Percentiles rank a stretch among this genome's conserved stretches.
These are phyloP conservation scores for Phlebopus sp. DNA, from an alignment of 1,284 basidiomycete genomes.

Conservation along the genomic window DNA sequence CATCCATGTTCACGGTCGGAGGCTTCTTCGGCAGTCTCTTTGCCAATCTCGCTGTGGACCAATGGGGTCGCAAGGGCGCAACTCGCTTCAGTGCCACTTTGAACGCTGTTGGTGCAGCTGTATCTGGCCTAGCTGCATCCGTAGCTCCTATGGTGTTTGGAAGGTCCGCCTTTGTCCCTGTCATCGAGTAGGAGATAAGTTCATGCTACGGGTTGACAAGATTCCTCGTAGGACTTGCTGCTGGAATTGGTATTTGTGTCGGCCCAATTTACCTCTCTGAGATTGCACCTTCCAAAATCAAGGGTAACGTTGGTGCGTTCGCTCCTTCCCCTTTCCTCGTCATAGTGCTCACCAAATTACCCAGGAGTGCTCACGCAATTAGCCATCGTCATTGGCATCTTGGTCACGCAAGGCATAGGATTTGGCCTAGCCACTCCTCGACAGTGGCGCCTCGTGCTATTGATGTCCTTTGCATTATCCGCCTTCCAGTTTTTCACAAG, in stretches of 20 bases:
- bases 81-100: slow-evolving; percentile 56
- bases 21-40: slow-evolving; percentile 76
- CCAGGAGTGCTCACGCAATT: slow-evolving; percentile 86
- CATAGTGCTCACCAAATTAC: slow-evolving; percentile 14
- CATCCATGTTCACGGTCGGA: slow-evolving; percentile 85
- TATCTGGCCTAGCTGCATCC: slow-evolving; percentile 66
- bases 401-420: slow-evolving; percentile 71
- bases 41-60: slow-evolving; percentile 70
- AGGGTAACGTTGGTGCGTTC: slow-evolving; percentile 63
- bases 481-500: slow-evolving; percentile 58
- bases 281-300: slow-evolving; percentile 71
- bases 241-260: slow-evolving; percentile 84
- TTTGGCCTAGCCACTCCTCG: slow-evolving; percentile 60
- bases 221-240: slow-evolving; percentile 74
- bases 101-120: slow-evolving; percentile 55
- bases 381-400: slow-evolving; percentile 81
- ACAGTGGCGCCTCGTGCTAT: slow-evolving; percentile 73
- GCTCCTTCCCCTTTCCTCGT: background rate
- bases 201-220: slow-evolving; percentile 37
- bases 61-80: slow-evolving; percentile 66
- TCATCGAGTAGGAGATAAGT: background rate
- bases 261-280: slow-evolving; percentile 84
- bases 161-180: slow-evolving; percentile 43
- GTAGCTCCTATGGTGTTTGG: slow-evolving; percentile 61
- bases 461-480: slow-evolving; percentile 61